Evolutionary conservation across 2,329 filamentous ascomycete genomes (phyloP), one percentile per base, ranked within the genome.

Genomic region (Cytospora chrysosperma): DNA sequence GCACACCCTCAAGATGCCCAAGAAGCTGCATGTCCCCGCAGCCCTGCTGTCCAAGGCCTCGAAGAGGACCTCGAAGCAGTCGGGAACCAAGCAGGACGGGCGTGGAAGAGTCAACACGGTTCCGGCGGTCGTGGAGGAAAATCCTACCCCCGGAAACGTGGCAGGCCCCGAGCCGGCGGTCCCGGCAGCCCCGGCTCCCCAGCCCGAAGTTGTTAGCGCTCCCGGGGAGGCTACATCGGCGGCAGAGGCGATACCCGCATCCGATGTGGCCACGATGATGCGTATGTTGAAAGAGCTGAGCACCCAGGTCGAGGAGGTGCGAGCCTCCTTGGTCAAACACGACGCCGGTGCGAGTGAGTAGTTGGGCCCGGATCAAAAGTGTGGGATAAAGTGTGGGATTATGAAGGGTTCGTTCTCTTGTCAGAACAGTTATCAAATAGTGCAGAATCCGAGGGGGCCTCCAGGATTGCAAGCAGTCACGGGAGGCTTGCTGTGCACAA

Each of bases 211-310:
- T n/a, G 40, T 47, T n/a, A 47, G 40, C 40, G 40, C 40, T 47
- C 40, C 40, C 10, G 40, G n/a, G n/a, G 40, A 47, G 40, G 4
- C 40, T 43, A 43, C n/a, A 21, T 24, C 40, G 10, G 17, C 50
- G n/a, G 19, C 17, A 13, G 30, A 32, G 21, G 27, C 27, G 12
- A 3, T 54, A 13, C 34, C 15, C 21, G n/a, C 21, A 7, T 50
- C 56, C 21, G 61, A 57, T 3, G n/a, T 63, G n/a, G 50, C 5
- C 13, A 43, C 43, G 19, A 54, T 63, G 61, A 63, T 63, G 61
- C 55, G 49, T 19, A 37, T 63, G 61, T 34, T 63, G 55, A 63
- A 59, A 47, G 50, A 59, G 27, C 49, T 63, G 50, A 63, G 55
- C 7, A 27, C 57, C 9, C 61, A 63, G 50, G 61, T 63, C 19